Evolutionary conservation across 169 alveolate genomes (phyloP).

Genomic region (Eimeria necatrix): DNA sequence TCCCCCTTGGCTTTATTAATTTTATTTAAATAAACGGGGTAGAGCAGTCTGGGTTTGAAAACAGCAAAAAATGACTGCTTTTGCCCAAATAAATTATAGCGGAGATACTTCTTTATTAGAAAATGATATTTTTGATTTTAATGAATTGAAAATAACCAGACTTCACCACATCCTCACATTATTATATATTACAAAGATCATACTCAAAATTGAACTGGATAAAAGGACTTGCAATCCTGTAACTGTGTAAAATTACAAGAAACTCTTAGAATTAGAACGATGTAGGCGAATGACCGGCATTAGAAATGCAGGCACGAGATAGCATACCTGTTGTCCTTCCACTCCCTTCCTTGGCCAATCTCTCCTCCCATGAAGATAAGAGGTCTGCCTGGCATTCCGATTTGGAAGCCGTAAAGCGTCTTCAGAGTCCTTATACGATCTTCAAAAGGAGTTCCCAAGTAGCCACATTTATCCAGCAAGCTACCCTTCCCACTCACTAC

Average conservation of each 20-base stretch:
- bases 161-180: neutral
- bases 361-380: constrained; percentile 88
- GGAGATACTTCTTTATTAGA: neutral
- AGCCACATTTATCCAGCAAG: constrained; percentile 87
- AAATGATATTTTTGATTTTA: neutral
- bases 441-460: constrained; percentile 86
- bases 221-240: neutral
- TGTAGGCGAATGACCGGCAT: neutral
- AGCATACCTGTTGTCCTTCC: constrained; percentile 83
- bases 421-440: constrained; percentile 85
- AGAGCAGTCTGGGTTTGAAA: too few species aligned
- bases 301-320: too few species aligned
- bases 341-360: constrained; percentile 87
- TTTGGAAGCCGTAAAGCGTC: constrained; percentile 86
- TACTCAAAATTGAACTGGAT: too few species aligned
- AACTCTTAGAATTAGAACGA: neutral
- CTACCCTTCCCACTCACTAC: constrained; percentile 88
- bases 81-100: neutral
- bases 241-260: neutral
- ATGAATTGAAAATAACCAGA: too few species aligned
- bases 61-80: neutral
- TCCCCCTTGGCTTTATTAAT: too few species aligned
- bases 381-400: constrained; percentile 88
- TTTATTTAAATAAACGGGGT: too few species aligned
- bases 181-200: neutral